Percentiles rank a stretch among this genome's conserved stretches.
Conservation (phyloP, 116 monocot genomes). For the Trichopus zeylanicus region DNA sequence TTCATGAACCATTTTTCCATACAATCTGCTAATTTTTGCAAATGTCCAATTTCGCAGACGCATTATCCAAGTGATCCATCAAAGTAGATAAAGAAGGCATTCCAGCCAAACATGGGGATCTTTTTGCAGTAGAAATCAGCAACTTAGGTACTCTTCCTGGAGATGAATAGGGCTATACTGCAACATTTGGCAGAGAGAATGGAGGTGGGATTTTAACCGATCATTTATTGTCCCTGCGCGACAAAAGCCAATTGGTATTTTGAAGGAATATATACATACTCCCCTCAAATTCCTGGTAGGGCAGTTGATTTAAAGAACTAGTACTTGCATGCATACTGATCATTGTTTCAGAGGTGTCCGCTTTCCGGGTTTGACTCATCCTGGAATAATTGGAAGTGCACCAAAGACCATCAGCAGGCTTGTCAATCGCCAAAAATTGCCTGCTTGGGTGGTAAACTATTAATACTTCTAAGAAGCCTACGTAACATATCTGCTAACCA, state of each 20-base stretch:
- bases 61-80: conserved; percentile 75
- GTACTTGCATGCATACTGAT: too few species aligned
- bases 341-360: conserved; percentile 46
- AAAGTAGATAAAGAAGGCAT: conserved; percentile 47
- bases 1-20: not conserved
- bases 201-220: conserved; percentile 85
- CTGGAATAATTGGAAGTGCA: conserved; percentile 80
- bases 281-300: conserved; percentile 41
- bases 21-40: not conserved
- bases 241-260: conserved; percentile 94
- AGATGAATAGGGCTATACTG: conserved; percentile 87
- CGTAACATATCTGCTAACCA: not conserved
- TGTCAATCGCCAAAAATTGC: conserved; percentile 54
- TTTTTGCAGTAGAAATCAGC: conserved; percentile 76
- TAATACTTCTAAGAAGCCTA: not conserved
- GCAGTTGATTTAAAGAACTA: too few species aligned
- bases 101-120: conserved; percentile 68
- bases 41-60: conserved; percentile 23
- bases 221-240: conserved; percentile 68
- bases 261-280: conserved; percentile 82
- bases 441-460: conserved; percentile 59
- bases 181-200: conserved; percentile 66
- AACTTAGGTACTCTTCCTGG: conserved; percentile 78
- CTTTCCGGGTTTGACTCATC: conserved; percentile 82
- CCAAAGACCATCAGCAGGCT: conserved; percentile 56